Conservation (phyloP, 805 yeast genomes). For the Kodamaea kakaduensis region DNA sequence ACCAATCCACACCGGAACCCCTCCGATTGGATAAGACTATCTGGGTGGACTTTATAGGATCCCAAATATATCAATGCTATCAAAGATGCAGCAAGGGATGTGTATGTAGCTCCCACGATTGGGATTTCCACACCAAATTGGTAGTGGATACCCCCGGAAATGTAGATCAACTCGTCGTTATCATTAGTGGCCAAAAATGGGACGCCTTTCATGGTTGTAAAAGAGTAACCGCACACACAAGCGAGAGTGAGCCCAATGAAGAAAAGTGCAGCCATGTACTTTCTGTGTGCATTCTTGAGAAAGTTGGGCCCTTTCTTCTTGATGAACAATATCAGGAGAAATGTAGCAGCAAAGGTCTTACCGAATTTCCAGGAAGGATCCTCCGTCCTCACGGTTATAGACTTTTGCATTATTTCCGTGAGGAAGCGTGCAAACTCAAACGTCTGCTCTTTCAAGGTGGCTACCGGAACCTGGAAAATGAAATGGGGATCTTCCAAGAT, state of each 20-base stretch:
- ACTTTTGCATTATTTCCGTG: constrained; percentile 41
- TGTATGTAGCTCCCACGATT: constrained; percentile 49
- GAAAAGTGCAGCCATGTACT: constrained; percentile 24
- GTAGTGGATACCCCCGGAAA: constrained; percentile 62
- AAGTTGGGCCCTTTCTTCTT: constrained; percentile 44
- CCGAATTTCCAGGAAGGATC: constrained; percentile 40
- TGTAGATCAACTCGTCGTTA: constrained; percentile 47
- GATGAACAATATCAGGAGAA: constrained; percentile 41
- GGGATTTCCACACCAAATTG: constrained; percentile 70
- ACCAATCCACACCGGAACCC: constrained; percentile 16
- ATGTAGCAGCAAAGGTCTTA: constrained; percentile 43
- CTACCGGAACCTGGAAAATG: constrained; percentile 36
- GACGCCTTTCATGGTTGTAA: constrained; percentile 53
- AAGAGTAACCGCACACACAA: constrained; percentile 61
- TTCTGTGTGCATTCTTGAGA: constrained; percentile 19
- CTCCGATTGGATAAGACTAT: constrained; percentile 18
- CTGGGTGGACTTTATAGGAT: constrained; percentile 21
- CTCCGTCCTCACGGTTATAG: constrained; percentile 39
- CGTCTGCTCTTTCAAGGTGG: constrained; percentile 31
- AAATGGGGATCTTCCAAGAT: constrained; percentile 28
- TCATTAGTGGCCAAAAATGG: constrained; percentile 59
- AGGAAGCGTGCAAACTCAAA: constrained; percentile 53
- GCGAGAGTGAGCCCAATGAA: constrained; percentile 40
- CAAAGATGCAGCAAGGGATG: constrained; percentile 40
- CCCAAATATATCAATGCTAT: constrained; percentile 39